Base-by-base conservation (phyloP, 2,329 filamentous ascomycete species). In the Fusarium buharicum region DNA sequence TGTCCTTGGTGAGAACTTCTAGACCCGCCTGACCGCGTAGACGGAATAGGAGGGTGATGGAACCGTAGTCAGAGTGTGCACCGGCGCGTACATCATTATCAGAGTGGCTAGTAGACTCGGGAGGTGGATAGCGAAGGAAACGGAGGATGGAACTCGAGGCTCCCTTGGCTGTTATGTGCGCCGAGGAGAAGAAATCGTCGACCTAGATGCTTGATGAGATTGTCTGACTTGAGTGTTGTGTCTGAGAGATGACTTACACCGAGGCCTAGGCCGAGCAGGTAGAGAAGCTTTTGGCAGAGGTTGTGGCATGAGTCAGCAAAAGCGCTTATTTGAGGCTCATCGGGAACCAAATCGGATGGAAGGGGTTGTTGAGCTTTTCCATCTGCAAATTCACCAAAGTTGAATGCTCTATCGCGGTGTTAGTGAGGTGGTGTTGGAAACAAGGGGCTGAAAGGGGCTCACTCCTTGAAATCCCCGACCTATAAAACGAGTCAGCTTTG, bases 391-490 rank as follows among this genome's bases (percentile, higher is more conserved):
- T 92, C 86, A 64, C 90, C 92, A 72, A 98, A 90, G 79, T 98
- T 99, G 82, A 98, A 94, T 33, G 90, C 92, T 79, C 93, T 95
- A 66, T 43, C 37, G 22, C 13, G 8, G 34, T 37, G 44, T 50
- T 50, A 37, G 37, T 53, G 57, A 39, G 20, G 34, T 43, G 12
- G 10, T 16, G 33, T n/a, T 20, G 8, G 24, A 17, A 2, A 22
- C 5, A 5, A 36, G 31, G 38, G 11, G 30, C 28, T 27, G 33
- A 43, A 12, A 30, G 16, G 18, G 22, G 24, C 79, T 70, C 77
- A 93, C 91, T 97, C 92, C 82, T 97, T 97, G 69, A 92, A 92
- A 72, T 97, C 93, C 14, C 92, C 91, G 28, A 88, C 82, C 88
- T 92, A 6, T 6, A 28, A 4, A 12, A 11, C 57, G 4, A n/a